Percentiles rank a stretch among this genome's conserved stretches.
These are phyloP conservation scores for Aphanocladium album DNA, from an alignment of 2,329 filamentous ascomycete genomes.

Conservation along the genomic window DNA sequence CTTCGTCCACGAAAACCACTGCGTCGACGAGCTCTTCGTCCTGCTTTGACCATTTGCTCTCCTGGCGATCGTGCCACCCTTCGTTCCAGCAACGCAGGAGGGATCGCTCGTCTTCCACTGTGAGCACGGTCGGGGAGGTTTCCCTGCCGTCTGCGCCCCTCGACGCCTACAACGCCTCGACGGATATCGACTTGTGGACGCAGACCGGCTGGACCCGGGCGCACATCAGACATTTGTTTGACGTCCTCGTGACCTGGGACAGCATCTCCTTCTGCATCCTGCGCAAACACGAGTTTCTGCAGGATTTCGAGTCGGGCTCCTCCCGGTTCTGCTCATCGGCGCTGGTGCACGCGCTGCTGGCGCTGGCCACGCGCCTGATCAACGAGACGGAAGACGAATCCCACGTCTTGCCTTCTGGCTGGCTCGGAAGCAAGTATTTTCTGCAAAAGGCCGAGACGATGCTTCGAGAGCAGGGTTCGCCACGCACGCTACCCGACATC, in stretches of 20 bases:
- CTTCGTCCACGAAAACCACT: neutral
- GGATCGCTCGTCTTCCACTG: neutral
- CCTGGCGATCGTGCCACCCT: conserved; percentile 6
- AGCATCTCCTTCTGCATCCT: conserved; percentile 16
- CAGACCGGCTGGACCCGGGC: conserved; percentile 12
- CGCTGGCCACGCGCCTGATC: conserved; percentile 6
- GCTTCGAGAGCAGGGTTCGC: neutral
- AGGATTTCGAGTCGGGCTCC: conserved; percentile 14
- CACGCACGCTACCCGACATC: conserved; percentile 11
- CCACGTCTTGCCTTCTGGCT: neutral
- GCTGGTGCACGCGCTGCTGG: conserved; percentile 14
- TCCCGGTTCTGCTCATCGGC: conserved; percentile 13
- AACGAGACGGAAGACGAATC: neutral
- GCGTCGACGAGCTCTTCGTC: neutral
- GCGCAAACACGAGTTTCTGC: conserved; percentile 24
- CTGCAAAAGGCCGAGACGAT: neutral
- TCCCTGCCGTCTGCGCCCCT: conserved; percentile 1
- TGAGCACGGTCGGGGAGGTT: neutral
- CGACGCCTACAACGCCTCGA: neutral
- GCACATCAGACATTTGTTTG: conserved; percentile 10
- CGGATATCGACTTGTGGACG: neutral
- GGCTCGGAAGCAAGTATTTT: conserved; percentile 11
- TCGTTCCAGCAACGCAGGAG: neutral
- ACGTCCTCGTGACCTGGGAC: conserved; percentile 13
- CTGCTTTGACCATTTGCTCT: conserved; percentile 6